A percentile compares a stretch with the other conserved stretches of the same genome.
Evolutionary conservation across 2,329 filamentous ascomycete species (phyloP).

Genomic region (Colletotrichum truncatum): DNA sequence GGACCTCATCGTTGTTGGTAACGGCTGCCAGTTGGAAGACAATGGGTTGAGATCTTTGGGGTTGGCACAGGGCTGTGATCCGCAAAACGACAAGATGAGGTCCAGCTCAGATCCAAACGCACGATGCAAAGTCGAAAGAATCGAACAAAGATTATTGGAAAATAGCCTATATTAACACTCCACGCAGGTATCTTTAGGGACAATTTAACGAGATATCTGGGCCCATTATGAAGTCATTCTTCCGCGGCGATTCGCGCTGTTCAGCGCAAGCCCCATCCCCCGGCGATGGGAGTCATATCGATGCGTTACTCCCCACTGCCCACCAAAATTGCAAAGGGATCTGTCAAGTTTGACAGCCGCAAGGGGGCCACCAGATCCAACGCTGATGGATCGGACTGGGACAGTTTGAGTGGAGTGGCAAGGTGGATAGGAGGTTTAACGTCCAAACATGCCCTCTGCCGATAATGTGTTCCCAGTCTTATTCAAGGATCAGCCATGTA

Average conservation of each 20-base stretch:
- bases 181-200: not conserved
- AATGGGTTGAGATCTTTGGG: not conserved
- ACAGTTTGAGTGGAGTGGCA: conserved; percentile 25
- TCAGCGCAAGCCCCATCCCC: not conserved
- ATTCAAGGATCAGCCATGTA: conserved; percentile 23
- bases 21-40: not conserved
- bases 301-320: conserved; percentile 7
- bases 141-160: conserved; percentile 14
- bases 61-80: not conserved
- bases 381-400: conserved; percentile 30
- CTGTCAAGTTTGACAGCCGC: conserved; percentile 32
- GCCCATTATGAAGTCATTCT: conserved; percentile 31
- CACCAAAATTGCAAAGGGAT: conserved; percentile 26
- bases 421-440: conserved; percentile 25
- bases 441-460: conserved; percentile 28
- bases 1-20: not conserved
- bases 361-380: conserved; percentile 29
- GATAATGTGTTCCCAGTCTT: conserved; percentile 17
- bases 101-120: conserved; percentile 4
- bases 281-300: conserved; percentile 9
- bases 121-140: not conserved
- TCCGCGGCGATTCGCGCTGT: not conserved
- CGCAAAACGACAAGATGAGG: not conserved
- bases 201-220: conserved; percentile 20
- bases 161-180: conserved; percentile 1